These are phyloP conservation scores for Withania somnifera DNA, from an alignment of 305 asterid genomes.

Conservation along the genomic window DNA sequence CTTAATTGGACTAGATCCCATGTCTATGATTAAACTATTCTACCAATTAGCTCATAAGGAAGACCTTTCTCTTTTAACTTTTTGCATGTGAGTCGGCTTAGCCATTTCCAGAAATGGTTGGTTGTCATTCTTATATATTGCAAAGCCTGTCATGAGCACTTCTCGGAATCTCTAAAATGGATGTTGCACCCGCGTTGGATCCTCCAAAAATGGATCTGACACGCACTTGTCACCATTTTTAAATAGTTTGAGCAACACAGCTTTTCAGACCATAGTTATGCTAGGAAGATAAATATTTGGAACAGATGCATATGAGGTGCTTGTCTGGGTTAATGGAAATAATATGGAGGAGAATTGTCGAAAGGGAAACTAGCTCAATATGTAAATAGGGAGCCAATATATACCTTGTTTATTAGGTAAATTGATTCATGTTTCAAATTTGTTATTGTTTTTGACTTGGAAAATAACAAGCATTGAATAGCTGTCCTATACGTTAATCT, in stretches of 20 bases:
- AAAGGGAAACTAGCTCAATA: not conserved
- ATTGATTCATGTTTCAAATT: not conserved
- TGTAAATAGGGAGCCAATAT: not conserved
- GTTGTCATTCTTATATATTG: not conserved
- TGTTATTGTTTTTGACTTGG: not conserved
- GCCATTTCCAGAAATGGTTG: not conserved
- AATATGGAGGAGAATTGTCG: not conserved
- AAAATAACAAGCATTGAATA: not conserved
- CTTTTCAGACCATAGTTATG: not conserved
- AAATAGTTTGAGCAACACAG: too few relatives aligned
- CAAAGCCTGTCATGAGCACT: not conserved
- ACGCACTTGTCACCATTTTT: too few relatives aligned
- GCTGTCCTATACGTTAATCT: not conserved
- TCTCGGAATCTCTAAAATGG: too few relatives aligned
- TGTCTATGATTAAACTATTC: not conserved
- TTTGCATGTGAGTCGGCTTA: not conserved
- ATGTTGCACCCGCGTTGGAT: too few relatives aligned
- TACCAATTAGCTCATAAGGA: not conserved
- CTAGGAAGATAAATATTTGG: not conserved
- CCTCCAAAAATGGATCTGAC: too few relatives aligned
- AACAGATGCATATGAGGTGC: not conserved
- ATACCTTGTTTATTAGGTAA: not conserved
- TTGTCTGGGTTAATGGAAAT: not conserved
- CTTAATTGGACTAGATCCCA: not conserved
- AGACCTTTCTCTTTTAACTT: not conserved